Evolutionary conservation across 768 basidiomycete species (phyloP), one percentile per base, ranked within the genome.

Genomic region (Calocera viscosa): DNA sequence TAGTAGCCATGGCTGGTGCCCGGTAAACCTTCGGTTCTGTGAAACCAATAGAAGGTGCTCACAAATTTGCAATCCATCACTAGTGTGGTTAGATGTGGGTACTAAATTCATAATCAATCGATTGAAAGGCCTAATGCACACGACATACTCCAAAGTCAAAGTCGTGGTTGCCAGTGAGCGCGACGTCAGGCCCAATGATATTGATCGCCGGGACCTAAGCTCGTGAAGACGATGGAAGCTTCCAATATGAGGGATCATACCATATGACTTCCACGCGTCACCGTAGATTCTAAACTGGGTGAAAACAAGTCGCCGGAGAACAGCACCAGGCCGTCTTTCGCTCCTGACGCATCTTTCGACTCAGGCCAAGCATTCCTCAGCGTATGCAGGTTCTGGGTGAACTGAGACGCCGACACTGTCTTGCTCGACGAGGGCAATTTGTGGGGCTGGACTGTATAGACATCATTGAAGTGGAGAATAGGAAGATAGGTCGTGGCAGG

Each of bases 261-360:
- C 91, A 93, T 91, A 83, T 93, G 91, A 71, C 87, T 90, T 60
- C 92, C 92, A 74, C 92, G 80, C 3, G 92, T 93, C 38, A 95
- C 86, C 2, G 89, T 86, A 69, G 87, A 90, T 76, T 94, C 93
- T 0, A 90, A 81, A 1, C 88, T 90, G 0, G 92, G 93, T 26
- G 88, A 86, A 74, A 94, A 94, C 12, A 91, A 79, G 75, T 95
- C 93, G 8, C 93, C 93, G 38, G 90, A 93, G 76, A 94, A 96
- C 2, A 96, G 76, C 0, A 87, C 80, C 8, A 96, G 78, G 0
- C 92, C 92, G 71, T 91, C 88, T 69, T 79, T 80, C 63, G 78
- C 76, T 3, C 82, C 82, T 69, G 84, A 82, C 5, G 24, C 64
- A 16, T 41, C 75, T 66, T 74, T 47, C 67, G 78, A 71, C 38